Base-by-base conservation (phyloP, 345 rosid genomes). In the Cardamine chenopodiifolia region DNA sequence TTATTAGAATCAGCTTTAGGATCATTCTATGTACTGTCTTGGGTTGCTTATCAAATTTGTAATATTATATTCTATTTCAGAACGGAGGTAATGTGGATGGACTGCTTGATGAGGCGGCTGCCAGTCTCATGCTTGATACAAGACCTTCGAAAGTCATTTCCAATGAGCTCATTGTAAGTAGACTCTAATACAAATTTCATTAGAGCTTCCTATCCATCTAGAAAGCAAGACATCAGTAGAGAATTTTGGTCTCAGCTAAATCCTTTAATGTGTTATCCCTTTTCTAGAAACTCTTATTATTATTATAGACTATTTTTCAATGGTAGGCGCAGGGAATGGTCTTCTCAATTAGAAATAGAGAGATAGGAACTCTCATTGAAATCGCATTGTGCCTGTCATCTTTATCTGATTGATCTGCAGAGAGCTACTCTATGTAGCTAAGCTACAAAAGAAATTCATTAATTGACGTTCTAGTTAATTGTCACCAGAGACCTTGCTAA, bases 141-240 rank as follows among this genome's bases (percentile, higher is more conserved):
- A 86, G 85, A 82, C 99, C 99, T 66, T 95, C 99, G 3, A 95
- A 90, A 92, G 99, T 95, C 79, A 86, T 90, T 66, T 88, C 97
- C 2, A 86, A 77, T 80, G 99, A 95, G 83, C 83, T 90, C 68
- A 90, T 96, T 49, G 99, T 95, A 88, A 90, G 99, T 83, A 73
- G 71, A 60, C 52, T 66, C 64, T 54, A 66, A 13, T 22, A 17
- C 56, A 20, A 77, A 65, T 62, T 59, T 65, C 72, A 19, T 45
- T 7, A 63, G 71, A 45, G 50, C 66, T 54, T 52, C 25, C 8
- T 70, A 22, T 8, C 32, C 40, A 23, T 76, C 45, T 48, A 35
- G 14, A 39, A 15, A 70, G 47, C 53, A 55, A 63, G 28, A 55
- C 47, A 56, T 64, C 12, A 17, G 22, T 52, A n/a, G 48, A 50